Evolutionary conservation across 805 yeast genomes (phyloP), one percentile per base, ranked within the genome.

Genomic region (Kurtzmaniella fragi): DNA sequence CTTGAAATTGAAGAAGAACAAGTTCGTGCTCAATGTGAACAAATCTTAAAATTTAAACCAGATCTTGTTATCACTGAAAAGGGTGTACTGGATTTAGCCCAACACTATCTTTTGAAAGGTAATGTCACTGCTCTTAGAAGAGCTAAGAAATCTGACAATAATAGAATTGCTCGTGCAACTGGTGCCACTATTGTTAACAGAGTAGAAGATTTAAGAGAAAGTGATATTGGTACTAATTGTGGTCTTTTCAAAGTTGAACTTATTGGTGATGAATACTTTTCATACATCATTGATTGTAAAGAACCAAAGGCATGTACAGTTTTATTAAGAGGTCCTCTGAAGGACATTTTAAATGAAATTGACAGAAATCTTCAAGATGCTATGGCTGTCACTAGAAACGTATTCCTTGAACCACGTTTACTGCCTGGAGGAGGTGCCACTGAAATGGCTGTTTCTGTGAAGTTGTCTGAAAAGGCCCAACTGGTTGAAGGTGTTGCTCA

Each of bases 401-500:
- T 93, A 28, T 76, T 88, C 73, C 81, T 91, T 51, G 95, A 91
- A 61, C 99, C 99, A 38, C 79, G 90, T 31, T 75, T 93, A 57
- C 77, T 96, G 2, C 99, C 99, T 36, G 99, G 99, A 54, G 99
- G 99, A 44, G 99, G 99, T 53, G 99, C 99, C 38, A 91, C 97
- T 23, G 99, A 93, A 69, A 93, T 93, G 98, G 98, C 98, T 2
- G 89, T 93, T 30, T 75, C 91, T 43, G 97, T 93, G 25, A 79
- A 74, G 48, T 73, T 93, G 43, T 77, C 95, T 13, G 96, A 90
- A 59, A 83, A 79, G 67, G 96, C 98, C 36, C 91, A 89, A 70
- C 74, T 80, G 37, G 78, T 93, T 49, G 96, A 89, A 61, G 99
- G 98, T 45, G 84, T 91, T 42, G 90, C 85, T 42, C 99, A 93